Evolutionary conservation across 768 basidiomycete genomes (phyloP), one percentile per base, ranked within the genome.

Genomic region (Kwoniella heveanensis): DNA sequence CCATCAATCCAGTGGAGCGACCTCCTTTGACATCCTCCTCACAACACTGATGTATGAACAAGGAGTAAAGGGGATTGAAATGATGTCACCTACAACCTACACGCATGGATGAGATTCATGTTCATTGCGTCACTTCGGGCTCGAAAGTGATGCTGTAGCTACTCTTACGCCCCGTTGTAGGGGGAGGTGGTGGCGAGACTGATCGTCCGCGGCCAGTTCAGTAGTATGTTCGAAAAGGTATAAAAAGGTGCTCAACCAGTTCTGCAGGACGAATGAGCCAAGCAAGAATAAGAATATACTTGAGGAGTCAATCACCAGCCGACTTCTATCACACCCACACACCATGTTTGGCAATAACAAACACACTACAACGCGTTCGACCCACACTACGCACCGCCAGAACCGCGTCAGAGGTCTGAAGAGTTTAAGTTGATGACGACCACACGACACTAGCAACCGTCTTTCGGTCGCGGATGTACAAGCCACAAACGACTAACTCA

Each of bases 391-490:
- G 1, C 54, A 65, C 47, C 54, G 68, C 10, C 44, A 59, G 25
- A 70, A 70, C 37, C 62, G 68, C 13, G 63, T 66, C 12, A 27
- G 62, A 32, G 68, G 65, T 39, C 50, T 70, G 17, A 48, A 57
- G 21, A 48, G 61, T 1, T 65, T 70, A 47, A 58, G 67, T 65
- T 47, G 21, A 22, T 24, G 46, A 48, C n/a, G 46, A 19, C 19
- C 6, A 48, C 5, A 19, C 32, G 32, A 13, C 32, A n/a, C n/a
- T n/a, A n/a, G n/a, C n/a, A n/a, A n/a, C n/a, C n/a, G n/a, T n/a
- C n/a, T n/a, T n/a, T n/a, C n/a, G n/a, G n/a, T n/a, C n/a, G n/a
- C n/a, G n/a, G n/a, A n/a, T n/a, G n/a, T n/a, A n/a, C n/a, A n/a
- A n/a, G n/a, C n/a, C n/a, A n/a, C n/a, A n/a, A n/a, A n/a, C n/a